Percentiles rank a stretch among this genome's conserved stretches.
phyloP scores from a whole-genome alignment of 73 alveolate genomes.

The Paramecium tetraurelia region DNA sequence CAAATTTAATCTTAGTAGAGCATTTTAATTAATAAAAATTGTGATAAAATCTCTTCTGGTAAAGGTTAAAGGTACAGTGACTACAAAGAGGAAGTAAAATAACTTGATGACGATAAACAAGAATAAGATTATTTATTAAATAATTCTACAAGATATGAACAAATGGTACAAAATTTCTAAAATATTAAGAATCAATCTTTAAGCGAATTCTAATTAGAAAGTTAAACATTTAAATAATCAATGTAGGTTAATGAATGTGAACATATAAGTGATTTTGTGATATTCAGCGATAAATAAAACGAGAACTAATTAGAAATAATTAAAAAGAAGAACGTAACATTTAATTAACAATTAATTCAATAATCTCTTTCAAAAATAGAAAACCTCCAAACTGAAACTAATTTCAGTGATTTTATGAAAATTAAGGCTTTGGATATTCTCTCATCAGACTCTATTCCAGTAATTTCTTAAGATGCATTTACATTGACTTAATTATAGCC shows the following conservation, averaged over 20 bases:
- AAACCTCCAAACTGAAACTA: background rate
- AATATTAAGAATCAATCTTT: slow-evolving; percentile 1
- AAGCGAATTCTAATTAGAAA: background rate
- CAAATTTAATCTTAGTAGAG: background rate
- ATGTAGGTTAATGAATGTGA: slow-evolving; percentile 25
- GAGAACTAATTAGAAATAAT: background rate
- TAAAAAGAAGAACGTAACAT: background rate
- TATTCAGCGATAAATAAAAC: background rate
- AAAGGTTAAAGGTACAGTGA: background rate
- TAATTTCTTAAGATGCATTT: background rate
- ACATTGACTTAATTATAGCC: background rate
- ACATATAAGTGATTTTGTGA: slow-evolving; percentile 32
- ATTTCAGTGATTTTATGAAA: slow-evolving; percentile 17
- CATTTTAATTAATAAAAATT: background rate
- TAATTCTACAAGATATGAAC: background rate
- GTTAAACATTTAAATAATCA: background rate
- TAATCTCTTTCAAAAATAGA: background rate
- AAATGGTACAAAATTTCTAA: background rate
- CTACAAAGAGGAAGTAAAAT: background rate
- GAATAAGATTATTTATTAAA: background rate
- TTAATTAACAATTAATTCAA: background rate
- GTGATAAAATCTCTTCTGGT: background rate
- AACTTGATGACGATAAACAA: background rate
- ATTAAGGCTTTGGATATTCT: slow-evolving; percentile 23
- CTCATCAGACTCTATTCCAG: background rate